phyloP scores from a whole-genome alignment of 208 protist species.

The Naegleria lovaniensis region DNA sequence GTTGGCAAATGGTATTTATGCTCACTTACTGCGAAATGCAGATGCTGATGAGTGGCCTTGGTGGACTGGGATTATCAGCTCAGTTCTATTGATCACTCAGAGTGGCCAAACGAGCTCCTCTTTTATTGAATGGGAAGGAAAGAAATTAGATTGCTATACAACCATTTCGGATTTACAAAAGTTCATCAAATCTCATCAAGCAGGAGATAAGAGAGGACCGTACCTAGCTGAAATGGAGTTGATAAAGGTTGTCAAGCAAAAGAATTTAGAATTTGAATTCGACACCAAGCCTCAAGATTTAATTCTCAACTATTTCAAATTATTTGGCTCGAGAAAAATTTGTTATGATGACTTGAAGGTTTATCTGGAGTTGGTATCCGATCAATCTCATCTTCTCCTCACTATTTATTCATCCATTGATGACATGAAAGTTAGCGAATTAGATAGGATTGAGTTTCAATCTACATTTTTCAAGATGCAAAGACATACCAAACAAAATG shows the following conservation, averaged over 20 bases:
- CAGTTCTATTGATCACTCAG: not conserved
- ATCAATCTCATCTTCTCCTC: too few species aligned
- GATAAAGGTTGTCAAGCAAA: not conserved
- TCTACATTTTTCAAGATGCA: too few species aligned
- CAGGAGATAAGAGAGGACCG: not conserved
- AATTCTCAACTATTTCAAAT: not conserved
- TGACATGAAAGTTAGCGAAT: too few species aligned
- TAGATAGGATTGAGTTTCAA: too few species aligned
- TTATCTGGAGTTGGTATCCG: not conserved
- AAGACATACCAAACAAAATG: too few species aligned
- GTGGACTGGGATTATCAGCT: not conserved
- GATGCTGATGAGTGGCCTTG: not conserved
- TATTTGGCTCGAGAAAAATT: not conserved
- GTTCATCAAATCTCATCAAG: not conserved
- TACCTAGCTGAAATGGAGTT: not conserved
- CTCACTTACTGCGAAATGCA: not conserved
- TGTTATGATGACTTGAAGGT: not conserved
- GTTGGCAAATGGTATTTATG: not conserved
- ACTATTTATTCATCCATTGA: too few species aligned
- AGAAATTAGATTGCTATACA: not conserved
- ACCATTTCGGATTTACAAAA: not conserved
- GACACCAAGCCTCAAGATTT: not conserved
- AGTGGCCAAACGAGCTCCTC: not conserved
- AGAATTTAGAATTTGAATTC: not conserved
- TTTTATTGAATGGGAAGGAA: not conserved